A percentile compares a stretch with the other conserved stretches of the same genome.
These are phyloP conservation scores for Magnaporthiopsis incrustans DNA, from an alignment of 2,329 filamentous ascomycete species.

Conservation along the genomic window DNA sequence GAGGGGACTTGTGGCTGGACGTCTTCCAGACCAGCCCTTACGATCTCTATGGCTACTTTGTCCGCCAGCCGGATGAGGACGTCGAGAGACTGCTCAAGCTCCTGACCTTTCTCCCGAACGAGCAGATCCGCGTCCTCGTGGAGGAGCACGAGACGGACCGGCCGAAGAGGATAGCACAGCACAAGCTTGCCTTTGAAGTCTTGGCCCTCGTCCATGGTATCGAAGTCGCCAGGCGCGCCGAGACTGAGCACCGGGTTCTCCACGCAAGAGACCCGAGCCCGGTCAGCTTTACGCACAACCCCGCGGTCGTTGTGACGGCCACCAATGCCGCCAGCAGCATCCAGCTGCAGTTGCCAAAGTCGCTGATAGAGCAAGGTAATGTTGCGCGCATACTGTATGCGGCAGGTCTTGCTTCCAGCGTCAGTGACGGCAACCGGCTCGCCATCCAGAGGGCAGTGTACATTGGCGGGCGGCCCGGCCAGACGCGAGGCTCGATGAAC, in stretches of 20 bases:
- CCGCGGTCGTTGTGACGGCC: conserved; percentile 16
- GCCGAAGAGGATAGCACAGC: conserved; percentile 69
- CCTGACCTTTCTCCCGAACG: conserved; percentile 77
- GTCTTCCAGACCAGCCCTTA: conserved; percentile 70
- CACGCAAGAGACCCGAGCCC: conserved; percentile 29
- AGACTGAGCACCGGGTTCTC: conserved; percentile 42
- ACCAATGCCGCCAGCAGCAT: conserved; percentile 43
- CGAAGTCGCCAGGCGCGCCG: conserved; percentile 54
- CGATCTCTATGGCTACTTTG: conserved; percentile 86
- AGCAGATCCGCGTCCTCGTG: conserved; percentile 62
- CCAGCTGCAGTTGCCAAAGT: conserved; percentile 51
- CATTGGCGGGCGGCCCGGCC: conserved; percentile 35
- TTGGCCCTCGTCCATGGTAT: conserved; percentile 70
- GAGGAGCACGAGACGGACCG: conserved; percentile 58
- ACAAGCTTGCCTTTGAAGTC: conserved; percentile 74
- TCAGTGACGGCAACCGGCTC: conserved; percentile 51
- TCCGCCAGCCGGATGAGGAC: conserved; percentile 72
- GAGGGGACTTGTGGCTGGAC: conserved; percentile 88
- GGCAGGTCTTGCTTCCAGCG: conserved; percentile 48
- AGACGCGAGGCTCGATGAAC: conserved; percentile 30
- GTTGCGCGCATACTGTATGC: conserved; percentile 53
- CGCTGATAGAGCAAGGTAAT: conserved; percentile 44
- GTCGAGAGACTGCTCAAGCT: conserved; percentile 77
- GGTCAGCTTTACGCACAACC: conserved; percentile 10
- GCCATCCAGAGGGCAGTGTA: conserved; percentile 49